phyloP scores from a whole-genome alignment of 768 basidiomycete species.

The Leucosporidium scottii region DNA sequence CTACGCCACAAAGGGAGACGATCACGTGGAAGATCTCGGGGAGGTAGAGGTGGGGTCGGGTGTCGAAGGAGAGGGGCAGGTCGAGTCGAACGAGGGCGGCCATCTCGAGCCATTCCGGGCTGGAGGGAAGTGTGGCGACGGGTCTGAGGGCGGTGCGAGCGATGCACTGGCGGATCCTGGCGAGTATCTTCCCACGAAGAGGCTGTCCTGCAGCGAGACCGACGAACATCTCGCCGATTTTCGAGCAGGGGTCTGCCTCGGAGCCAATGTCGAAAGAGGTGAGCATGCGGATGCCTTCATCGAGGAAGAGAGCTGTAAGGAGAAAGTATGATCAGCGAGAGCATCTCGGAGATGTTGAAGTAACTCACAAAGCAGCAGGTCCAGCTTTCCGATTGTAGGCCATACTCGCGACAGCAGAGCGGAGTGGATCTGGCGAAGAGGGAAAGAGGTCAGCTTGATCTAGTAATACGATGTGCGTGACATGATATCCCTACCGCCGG shows the following conservation, averaged over 20 bases:
- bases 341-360: conserved; percentile 42
- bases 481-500: no score
- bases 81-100: conserved; percentile 70
- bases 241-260: background rate
- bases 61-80: conserved; percentile 62
- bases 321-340: conserved; percentile 75
- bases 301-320: background rate
- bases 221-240: conserved; percentile 60
- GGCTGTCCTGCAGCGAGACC: conserved; percentile 60
- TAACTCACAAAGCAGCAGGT: conserved; percentile 46
- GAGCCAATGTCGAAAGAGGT: conserved; percentile 53
- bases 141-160: background rate
- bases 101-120: conserved; percentile 43
- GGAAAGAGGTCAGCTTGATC: background rate
- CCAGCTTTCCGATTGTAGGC: conserved; percentile 65
- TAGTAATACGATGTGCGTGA: no score
- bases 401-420: conserved; percentile 69
- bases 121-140: background rate
- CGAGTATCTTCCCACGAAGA: conserved; percentile 68
- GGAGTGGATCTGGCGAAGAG: conserved; percentile 53
- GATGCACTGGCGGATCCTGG: conserved; percentile 53
- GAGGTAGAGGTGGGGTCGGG: conserved; percentile 64
- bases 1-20: conserved; percentile 67
- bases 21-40: conserved; percentile 77
- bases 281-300: conserved; percentile 34